A percentile compares a stretch with the other conserved stretches of the same genome.
Evolutionary conservation across 306 rosid species (phyloP).

Genomic region (Biancaea sappan): DNA sequence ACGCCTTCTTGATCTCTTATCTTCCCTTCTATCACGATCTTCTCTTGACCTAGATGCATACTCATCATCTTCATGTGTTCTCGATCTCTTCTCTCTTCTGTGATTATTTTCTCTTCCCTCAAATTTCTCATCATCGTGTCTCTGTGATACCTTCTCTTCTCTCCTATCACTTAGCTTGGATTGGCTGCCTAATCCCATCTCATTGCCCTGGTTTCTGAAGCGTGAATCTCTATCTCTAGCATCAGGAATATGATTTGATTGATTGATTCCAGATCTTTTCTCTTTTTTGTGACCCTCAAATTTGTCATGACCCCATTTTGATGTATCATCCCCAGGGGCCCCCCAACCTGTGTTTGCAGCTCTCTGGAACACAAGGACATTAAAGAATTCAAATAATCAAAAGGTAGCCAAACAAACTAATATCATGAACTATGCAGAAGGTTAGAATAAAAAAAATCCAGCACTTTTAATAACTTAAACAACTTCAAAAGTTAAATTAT

Average conservation of each 20-base stretch:
- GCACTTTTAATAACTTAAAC: constrained; percentile 3
- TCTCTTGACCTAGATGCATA: constrained; percentile 46
- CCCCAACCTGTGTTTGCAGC: constrained; percentile 99
- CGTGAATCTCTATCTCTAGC: constrained; percentile 40
- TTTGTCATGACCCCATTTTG: constrained; percentile 72
- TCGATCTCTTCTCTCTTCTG: constrained; percentile 50
- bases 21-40: constrained; percentile 54
- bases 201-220: constrained; percentile 39
- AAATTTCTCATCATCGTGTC: constrained; percentile 34
- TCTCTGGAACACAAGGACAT: constrained; percentile 58
- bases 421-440: background rate
- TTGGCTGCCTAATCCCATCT: constrained; percentile 37
- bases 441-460: constrained; percentile 8
- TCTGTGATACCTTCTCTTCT: constrained; percentile 38
- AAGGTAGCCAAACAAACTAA: background rate
- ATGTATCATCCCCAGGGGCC: too few species aligned
- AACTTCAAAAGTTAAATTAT: constrained; percentile 9
- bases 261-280: constrained; percentile 39
- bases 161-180: constrained; percentile 45
- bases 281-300: constrained; percentile 61
- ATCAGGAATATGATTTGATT: constrained; percentile 38
- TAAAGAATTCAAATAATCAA: constrained; percentile 27
- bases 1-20: constrained; percentile 40
- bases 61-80: constrained; percentile 44
- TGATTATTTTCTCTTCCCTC: constrained; percentile 47